These are phyloP conservation scores for Fusarium beomiforme DNA, from an alignment of 2,329 filamentous ascomycete genomes.

Conservation along the genomic window DNA sequence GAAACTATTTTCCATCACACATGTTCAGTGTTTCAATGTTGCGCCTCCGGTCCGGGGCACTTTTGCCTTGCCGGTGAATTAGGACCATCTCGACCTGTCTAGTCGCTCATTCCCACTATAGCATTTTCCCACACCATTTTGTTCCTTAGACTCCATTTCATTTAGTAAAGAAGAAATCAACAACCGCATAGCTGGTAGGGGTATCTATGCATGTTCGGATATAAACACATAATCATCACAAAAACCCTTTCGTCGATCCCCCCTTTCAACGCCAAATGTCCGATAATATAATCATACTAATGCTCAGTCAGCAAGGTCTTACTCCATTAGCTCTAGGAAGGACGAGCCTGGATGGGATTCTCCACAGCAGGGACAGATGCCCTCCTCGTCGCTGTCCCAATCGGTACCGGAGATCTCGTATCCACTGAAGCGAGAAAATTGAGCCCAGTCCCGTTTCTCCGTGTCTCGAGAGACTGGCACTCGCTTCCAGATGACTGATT, in stretches of 20 bases:
- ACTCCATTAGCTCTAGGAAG: conserved; percentile 47
- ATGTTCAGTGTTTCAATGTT: neutral
- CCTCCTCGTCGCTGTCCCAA: conserved; percentile 49
- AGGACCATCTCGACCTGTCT: conserved; percentile 1
- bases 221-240: conserved; percentile 32
- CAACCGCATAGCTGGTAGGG: conserved; percentile 36
- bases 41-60: neutral
- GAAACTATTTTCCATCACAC: neutral
- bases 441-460: conserved; percentile 57
- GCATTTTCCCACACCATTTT: conserved; percentile 12
- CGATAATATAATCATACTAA: conserved; percentile 30
- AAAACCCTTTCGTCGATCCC: conserved; percentile 10
- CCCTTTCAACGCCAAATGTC: conserved; percentile 20
- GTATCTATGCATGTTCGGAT: conserved; percentile 43
- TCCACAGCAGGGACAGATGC: conserved; percentile 53
- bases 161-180: conserved; percentile 28
- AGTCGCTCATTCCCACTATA: neutral
- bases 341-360: conserved; percentile 51
- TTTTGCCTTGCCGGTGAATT: neutral
- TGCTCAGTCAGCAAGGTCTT: conserved; percentile 42
- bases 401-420: conserved; percentile 49
- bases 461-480: conserved; percentile 55
- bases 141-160: conserved; percentile 16
- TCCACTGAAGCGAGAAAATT: conserved; percentile 56
- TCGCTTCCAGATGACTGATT: conserved; percentile 62